Base-by-base conservation (phyloP, 352 stramenopile species). In the Phytophthora uliginosa region DNA sequence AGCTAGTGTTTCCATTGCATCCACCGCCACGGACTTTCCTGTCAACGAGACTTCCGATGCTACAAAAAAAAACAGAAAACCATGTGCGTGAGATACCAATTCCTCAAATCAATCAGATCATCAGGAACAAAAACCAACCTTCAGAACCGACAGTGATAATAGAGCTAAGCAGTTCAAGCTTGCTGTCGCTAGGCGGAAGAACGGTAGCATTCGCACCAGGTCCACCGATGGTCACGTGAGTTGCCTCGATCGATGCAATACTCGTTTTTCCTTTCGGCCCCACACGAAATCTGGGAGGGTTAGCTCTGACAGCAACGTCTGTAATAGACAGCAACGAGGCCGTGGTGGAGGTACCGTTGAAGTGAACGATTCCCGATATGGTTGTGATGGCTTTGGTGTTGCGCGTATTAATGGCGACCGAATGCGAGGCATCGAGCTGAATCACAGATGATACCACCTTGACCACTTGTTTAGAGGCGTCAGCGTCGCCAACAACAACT, bases 371-470 rank as follows among this genome's bases (percentile, higher is more conserved):
- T 12, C 77, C 77, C 33, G 62, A 76, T 57, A 83, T 70, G 48
- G 63, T 83, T 2, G 77, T 83, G 36, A 58, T 59, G 10, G 73
- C 59, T 38, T 72, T 22, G 18, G 59, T 51, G 10, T 69, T 76
- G 17, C 38, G 66, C 1, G 73, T 66, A 51, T 79, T 78, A 45
- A 83, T 81, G 4, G 63, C 45, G 9, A 83, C 13, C 6, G 69
- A 72, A 9, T 67, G 66, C 4, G 58, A 70, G 18, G 77, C 70
- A 45, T 83, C 77, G 33, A 83, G 18, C 8, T 77, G 34, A 50
- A 83, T 79, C n/a, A 28, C 34, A 58, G 76, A 68, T 38, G 81
- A 83, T 4, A 55, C 50, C 24, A 86, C n/a, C 18, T 84, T 75
- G 2, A 78, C 69, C 20, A 73, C 66, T 57, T 86, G 81, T 4